Conservation (phyloP, 352 stramenopile species). For the Phytophthora rubi region DNA sequence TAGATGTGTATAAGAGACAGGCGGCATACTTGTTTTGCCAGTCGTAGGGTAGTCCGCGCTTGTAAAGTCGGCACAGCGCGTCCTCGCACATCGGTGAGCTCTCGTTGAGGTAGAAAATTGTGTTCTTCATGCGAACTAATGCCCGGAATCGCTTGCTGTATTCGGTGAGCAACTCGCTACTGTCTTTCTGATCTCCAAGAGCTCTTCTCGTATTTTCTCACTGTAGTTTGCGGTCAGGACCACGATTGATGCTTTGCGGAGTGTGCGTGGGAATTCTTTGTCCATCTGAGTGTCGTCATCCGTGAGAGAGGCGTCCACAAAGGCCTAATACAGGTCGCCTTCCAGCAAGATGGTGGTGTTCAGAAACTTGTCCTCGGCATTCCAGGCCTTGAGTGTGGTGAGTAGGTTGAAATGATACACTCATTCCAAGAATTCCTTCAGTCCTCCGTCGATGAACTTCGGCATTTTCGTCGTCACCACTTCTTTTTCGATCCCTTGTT, state of each 20-base stretch:
- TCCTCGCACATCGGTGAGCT: neutral
- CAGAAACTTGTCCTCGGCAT: neutral
- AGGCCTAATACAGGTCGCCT: neutral
- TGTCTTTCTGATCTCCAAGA: neutral
- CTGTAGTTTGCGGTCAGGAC: neutral
- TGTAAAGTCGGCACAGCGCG: constrained; percentile 4
- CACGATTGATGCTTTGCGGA: no score
- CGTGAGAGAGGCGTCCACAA: neutral
- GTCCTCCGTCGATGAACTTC: neutral
- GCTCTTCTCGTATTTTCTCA: neutral
- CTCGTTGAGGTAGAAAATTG: neutral
- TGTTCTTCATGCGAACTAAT: neutral
- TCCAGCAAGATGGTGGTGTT: neutral
- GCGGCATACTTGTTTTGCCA: constrained; percentile 10
- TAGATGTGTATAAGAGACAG: no score
- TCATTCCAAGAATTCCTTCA: neutral
- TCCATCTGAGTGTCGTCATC: neutral
- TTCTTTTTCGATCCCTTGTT: neutral
- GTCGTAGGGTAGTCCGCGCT: constrained; percentile 9
- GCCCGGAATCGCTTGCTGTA: neutral
- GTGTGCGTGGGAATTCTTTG: no score
- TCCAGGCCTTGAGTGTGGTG: neutral
- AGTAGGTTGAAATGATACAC: neutral
- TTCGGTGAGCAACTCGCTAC: neutral
- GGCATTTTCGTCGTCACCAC: neutral